A percentile compares a stretch with the other conserved stretches of the same genome.
Evolutionary conservation across 1,284 basidiomycete species (phyloP).

Genomic region (Trametes versicolor): DNA sequence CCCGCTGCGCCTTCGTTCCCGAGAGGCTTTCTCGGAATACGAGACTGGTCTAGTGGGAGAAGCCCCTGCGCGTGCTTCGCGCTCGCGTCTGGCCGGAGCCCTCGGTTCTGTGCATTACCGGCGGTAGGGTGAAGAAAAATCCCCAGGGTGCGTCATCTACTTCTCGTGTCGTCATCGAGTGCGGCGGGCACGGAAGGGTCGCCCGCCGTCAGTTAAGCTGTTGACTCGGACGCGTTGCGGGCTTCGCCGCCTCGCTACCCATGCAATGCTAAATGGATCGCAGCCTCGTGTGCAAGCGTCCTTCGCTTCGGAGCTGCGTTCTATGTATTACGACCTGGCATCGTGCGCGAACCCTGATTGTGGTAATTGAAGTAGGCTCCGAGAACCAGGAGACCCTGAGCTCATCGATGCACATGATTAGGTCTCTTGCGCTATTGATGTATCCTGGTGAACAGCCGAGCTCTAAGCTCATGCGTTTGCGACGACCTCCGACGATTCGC

Average conservation of each 20-base stretch:
- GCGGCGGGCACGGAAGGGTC: not conserved
- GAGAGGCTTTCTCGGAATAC: constrained; percentile 3
- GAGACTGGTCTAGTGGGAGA: not conserved
- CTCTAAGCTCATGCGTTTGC: not conserved
- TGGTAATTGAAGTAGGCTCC: not conserved
- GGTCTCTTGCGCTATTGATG: not conserved
- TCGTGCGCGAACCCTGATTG: not conserved
- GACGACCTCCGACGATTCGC: not conserved
- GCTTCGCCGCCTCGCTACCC: not conserved
- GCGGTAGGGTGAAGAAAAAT: not conserved
- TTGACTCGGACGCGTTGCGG: not conserved
- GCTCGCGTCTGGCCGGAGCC: not conserved
- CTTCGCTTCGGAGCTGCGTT: not conserved
- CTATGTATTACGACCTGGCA: not conserved
- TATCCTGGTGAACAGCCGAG: not conserved
- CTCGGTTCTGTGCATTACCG: constrained; percentile 4
- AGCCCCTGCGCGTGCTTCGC: not conserved
- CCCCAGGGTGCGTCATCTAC: constrained; percentile 4
- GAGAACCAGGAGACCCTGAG: not conserved
- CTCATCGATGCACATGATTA: not conserved
- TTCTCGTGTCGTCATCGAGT: constrained; percentile 9
- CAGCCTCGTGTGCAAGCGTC: not conserved
- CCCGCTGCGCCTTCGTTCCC: not conserved
- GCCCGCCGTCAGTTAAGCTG: not conserved
- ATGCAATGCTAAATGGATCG: not conserved